Evolutionary conservation across 139 green algal genomes (phyloP), one percentile per base, ranked within the genome.

Genomic region (Klebsormidium nitens): DNA sequence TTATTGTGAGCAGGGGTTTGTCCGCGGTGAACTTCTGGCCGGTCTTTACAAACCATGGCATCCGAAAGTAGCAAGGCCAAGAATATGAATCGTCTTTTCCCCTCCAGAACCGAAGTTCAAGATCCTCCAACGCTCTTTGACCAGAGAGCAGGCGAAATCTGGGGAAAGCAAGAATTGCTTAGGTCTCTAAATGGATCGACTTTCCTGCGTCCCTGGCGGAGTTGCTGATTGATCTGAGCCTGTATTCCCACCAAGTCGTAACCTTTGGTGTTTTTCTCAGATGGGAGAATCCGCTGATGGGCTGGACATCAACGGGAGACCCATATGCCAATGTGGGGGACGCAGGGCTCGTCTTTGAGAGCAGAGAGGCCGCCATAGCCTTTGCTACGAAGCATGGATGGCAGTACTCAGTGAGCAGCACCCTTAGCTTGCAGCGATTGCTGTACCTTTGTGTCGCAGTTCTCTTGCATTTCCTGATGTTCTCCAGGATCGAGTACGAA

Each of bases 211-310:
- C 2, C 32, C 14, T 5, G 55, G 3, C 36, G 11, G 38, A 23
- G 40, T n/a, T n/a, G n/a, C n/a, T n/a, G n/a, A n/a, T n/a, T n/a
- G n/a, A n/a, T n/a, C n/a, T n/a, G n/a, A n/a, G n/a, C n/a, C n/a
- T n/a, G n/a, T n/a, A n/a, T n/a, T n/a, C n/a, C n/a, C n/a, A n/a
- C n/a, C n/a, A n/a, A n/a, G n/a, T n/a, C n/a, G n/a, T n/a, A n/a
- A n/a, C n/a, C n/a, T n/a, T n/a, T n/a, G n/a, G n/a, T n/a, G n/a
- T 31, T 61, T 61, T 6, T 61, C 29, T 6, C 70, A 77, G 70
- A 60, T 97, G 92, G 92, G 71, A 89, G 59, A 97, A 97, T 82
- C 91, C 92, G 0, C 83, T 97, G 1, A 97, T 97, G 64, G 92
- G 92, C 5, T 97, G 93, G 92, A 97, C 91, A n/a, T 96, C 89